Percentiles rank a stretch among this genome's conserved stretches.
phyloP scores from a whole-genome alignment of 1,284 basidiomycete genomes.

The Takashimella tepidaria region DNA sequence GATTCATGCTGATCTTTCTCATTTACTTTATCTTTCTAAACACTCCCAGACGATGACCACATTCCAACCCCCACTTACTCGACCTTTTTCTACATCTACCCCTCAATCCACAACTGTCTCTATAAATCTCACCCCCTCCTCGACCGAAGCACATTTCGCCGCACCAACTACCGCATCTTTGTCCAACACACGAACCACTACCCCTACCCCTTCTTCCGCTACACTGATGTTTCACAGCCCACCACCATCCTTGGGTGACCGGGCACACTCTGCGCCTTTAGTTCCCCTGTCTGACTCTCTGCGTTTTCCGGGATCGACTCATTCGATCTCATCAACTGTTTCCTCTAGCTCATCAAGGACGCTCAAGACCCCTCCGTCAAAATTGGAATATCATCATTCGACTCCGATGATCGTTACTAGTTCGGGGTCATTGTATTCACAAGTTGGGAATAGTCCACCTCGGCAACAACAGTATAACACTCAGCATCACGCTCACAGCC shows the following conservation, averaged over 20 bases:
- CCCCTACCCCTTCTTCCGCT: background rate
- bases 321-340: conserved; percentile 23
- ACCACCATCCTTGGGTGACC: background rate
- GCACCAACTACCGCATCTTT: background rate
- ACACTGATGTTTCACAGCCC: background rate
- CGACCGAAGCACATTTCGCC: background rate
- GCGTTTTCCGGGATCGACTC: conserved; percentile 5
- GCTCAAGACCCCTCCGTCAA: conserved; percentile 30
- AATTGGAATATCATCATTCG: conserved; percentile 14
- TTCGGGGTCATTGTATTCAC: conserved; percentile 11
- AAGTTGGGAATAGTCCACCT: background rate
- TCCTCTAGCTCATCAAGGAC: conserved; percentile 31
- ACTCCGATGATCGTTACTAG: conserved; percentile 12
- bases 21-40: too few species aligned
- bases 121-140: background rate
- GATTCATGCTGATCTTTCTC: too few species aligned
- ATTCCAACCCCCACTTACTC: background rate
- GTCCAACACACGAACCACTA: background rate
- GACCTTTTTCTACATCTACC: background rate
- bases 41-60: background rate
- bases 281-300: background rate
- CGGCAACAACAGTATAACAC: too few species aligned
- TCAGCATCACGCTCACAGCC: too few species aligned
- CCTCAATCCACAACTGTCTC: background rate
- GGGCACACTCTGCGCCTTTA: background rate